Percentiles rank a stretch among this genome's conserved stretches.
Evolutionary conservation across 352 stramenopile species (phyloP).

Genomic region (Pythium coloratum): DNA sequence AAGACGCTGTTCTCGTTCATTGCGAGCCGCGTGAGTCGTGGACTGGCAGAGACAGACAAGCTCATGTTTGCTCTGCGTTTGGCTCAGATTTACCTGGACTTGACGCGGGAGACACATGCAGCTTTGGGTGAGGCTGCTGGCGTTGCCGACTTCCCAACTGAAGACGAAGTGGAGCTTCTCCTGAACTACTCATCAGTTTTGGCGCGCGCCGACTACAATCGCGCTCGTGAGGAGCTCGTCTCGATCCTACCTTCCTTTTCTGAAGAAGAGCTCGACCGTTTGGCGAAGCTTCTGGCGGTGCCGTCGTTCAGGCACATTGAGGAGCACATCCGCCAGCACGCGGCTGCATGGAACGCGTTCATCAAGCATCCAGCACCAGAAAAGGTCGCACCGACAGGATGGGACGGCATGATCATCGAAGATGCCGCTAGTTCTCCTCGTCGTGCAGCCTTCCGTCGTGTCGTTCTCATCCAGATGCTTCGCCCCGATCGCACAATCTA

Average conservation of each 20-base stretch:
- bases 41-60: conserved; percentile 96
- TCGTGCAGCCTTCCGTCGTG: conserved; percentile 71
- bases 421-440: conserved; percentile 36
- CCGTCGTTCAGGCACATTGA: conserved; percentile 80
- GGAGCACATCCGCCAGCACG: conserved; percentile 62
- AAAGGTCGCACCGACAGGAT: conserved; percentile 59
- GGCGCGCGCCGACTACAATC: conserved; percentile 38
- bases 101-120: conserved; percentile 57
- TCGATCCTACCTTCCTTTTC: conserved; percentile 58
- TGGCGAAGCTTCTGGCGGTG: conserved; percentile 78
- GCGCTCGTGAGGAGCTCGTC: conserved; percentile 47
- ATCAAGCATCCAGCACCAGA: conserved; percentile 79
- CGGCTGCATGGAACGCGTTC: conserved; percentile 76
- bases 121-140: conserved; percentile 33
- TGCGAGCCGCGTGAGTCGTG: conserved; percentile 91
- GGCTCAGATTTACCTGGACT: conserved; percentile 90
- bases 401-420: conserved; percentile 50
- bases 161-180: conserved; percentile 74
- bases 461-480: conserved; percentile 86
- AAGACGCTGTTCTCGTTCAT: conserved; percentile 91
- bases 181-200: conserved; percentile 58
- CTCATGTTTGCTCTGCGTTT: conserved; percentile 98
- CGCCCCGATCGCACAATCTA: conserved; percentile 88
- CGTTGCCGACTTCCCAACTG: conserved; percentile 59
- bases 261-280: conserved; percentile 75